Conservation (phyloP, 257 asterid species). For the Solanum rostratum region DNA sequence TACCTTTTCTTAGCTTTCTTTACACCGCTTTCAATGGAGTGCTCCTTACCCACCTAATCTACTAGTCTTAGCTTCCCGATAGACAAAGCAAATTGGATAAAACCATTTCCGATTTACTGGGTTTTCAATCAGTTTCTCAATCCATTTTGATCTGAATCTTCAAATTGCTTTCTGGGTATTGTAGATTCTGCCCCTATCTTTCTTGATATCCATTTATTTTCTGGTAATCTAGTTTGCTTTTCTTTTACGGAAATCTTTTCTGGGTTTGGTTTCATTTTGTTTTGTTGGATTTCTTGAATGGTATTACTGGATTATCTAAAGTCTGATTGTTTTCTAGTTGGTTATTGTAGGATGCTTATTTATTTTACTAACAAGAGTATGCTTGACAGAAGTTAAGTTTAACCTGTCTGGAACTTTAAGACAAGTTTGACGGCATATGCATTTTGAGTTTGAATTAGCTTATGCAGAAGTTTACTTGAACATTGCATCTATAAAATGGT, state of each 20-base stretch:
- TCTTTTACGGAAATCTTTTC: background rate
- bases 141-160: constrained; percentile 1
- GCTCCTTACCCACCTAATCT: background rate
- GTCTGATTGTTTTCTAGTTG: background rate
- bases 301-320: background rate
- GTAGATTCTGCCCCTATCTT: background rate
- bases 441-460: background rate
- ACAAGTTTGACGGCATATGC: background rate
- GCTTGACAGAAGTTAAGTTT: background rate
- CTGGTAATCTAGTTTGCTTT: background rate
- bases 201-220: background rate
- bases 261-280: background rate
- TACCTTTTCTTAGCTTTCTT: background rate
- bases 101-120: background rate
- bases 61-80: background rate
- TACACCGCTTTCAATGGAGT: background rate
- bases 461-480: background rate
- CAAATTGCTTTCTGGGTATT: background rate
- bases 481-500: background rate
- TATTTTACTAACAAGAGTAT: background rate
- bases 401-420: background rate
- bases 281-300: background rate
- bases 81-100: background rate
- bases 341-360: background rate
- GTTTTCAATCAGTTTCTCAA: background rate